These are phyloP conservation scores for Schwanniomyces etchellsii DNA, from an alignment of 1,139 yeast genomes.

Conservation along the genomic window DNA sequence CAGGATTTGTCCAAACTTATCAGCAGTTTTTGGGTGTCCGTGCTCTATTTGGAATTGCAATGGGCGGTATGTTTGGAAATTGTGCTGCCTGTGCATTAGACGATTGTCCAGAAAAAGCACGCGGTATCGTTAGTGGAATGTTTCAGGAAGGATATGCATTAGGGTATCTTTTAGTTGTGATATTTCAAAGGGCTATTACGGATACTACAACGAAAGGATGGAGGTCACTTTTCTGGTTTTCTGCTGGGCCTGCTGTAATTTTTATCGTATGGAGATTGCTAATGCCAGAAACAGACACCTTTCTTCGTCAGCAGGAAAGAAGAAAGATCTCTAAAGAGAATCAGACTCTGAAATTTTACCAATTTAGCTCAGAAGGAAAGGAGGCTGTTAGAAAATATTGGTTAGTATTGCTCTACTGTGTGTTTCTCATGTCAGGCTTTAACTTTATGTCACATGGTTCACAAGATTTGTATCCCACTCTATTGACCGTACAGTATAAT, in stretches of 20 bases:
- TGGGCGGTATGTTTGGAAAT: slow-evolving; percentile 40
- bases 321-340: slow-evolving; percentile 2
- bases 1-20: slow-evolving; percentile 35
- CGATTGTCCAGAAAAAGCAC: slow-evolving; percentile 30
- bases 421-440: slow-evolving; percentile 23
- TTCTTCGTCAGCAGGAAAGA: slow-evolving; percentile 2
- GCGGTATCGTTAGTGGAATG: slow-evolving; percentile 37
- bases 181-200: slow-evolving; percentile 34
- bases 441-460: slow-evolving; percentile 67
- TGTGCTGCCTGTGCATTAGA: slow-evolving; percentile 35
- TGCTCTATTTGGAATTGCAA: slow-evolving; percentile 37
- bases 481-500: slow-evolving; percentile 48
- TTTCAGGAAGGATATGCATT: slow-evolving; percentile 41
- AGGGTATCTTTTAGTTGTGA: slow-evolving; percentile 37
- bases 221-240: slow-evolving; percentile 26
- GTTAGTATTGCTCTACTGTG: slow-evolving; percentile 18
- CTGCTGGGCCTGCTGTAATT: slow-evolving; percentile 22
- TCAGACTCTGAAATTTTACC: slow-evolving; percentile 3
- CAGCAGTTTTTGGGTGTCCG: slow-evolving; percentile 34
- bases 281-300: slow-evolving; percentile 9
- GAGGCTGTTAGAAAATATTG: slow-evolving; percentile 16
- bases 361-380: slow-evolving; percentile 2
- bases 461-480: slow-evolving; percentile 68
- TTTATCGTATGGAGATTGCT: slow-evolving; percentile 15
- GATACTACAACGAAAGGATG: slow-evolving; percentile 19